phyloP scores from a whole-genome alignment of 768 basidiomycete species.

The Russula emetica region DNA sequence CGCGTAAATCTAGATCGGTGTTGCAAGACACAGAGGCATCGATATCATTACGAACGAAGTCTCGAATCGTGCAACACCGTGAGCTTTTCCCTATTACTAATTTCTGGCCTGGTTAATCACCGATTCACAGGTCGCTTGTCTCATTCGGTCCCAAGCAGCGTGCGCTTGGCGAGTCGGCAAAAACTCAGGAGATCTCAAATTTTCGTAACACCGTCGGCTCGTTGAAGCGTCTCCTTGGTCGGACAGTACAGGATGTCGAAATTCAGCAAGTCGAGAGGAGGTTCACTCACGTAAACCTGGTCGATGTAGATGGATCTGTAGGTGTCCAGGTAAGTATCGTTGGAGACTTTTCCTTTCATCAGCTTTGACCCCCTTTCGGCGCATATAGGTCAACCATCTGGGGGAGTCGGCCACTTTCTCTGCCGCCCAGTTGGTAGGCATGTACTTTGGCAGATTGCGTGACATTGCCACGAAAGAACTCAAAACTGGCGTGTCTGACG shows the following conservation, averaged over 20 bases:
- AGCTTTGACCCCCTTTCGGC: slow-evolving; percentile 22
- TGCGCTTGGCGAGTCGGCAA: slow-evolving; percentile 89
- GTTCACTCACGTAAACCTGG: slow-evolving; percentile 81
- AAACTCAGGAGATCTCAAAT: slow-evolving; percentile 97
- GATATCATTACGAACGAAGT: slow-evolving; percentile 99
- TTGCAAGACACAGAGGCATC: slow-evolving; percentile 92
- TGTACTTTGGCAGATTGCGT: slow-evolving; percentile 86
- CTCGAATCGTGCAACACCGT: slow-evolving; percentile 96
- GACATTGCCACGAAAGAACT: slow-evolving; percentile 85
- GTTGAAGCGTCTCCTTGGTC: slow-evolving; percentile 85
- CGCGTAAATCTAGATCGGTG: slow-evolving; percentile 67
- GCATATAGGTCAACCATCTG: slow-evolving; percentile 73
- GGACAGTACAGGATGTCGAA: slow-evolving; percentile 75
- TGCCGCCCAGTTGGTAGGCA: slow-evolving; percentile 85
- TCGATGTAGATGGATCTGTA: slow-evolving; percentile 78
- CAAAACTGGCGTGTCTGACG: slow-evolving; percentile 80
- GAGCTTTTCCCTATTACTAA: slow-evolving; percentile 36
- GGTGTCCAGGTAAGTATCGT: slow-evolving; percentile 70
- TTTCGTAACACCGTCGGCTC: slow-evolving; percentile 96
- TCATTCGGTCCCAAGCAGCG: slow-evolving; percentile 92
- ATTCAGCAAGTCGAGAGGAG: slow-evolving; percentile 82
- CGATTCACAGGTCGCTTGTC: slow-evolving; percentile 70
- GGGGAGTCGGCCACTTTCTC: slow-evolving; percentile 78
- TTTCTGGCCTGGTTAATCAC: background rate
- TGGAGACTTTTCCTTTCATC: slow-evolving; percentile 12